phyloP scores from a whole-genome alignment of 2,329 filamentous ascomycete genomes.

The Fusarium anthophilum region DNA sequence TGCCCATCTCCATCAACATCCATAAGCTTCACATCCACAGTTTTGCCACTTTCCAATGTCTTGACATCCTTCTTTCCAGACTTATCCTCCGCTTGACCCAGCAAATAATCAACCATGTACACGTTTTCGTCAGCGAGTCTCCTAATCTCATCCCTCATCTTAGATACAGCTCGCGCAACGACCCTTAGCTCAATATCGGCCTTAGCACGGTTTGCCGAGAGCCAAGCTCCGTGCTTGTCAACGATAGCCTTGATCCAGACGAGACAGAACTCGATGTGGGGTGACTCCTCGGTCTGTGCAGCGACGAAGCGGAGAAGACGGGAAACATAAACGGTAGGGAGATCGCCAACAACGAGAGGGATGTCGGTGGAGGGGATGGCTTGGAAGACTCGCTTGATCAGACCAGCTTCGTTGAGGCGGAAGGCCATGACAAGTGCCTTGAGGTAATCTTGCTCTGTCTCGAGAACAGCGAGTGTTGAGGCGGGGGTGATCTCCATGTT shows the following conservation, averaged over 20 bases:
- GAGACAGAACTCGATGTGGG: slow-evolving; percentile 94
- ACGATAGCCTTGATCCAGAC: slow-evolving; percentile 89
- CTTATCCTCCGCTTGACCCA: slow-evolving; percentile 58
- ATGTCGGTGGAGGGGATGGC: slow-evolving; percentile 80
- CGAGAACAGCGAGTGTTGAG: slow-evolving; percentile 76
- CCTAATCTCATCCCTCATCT: slow-evolving; percentile 84
- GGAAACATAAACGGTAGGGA: slow-evolving; percentile 87
- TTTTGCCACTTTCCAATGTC: slow-evolving; percentile 28
- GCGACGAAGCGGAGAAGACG: slow-evolving; percentile 88
- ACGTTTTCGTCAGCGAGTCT: slow-evolving; percentile 86
- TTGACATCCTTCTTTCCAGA: slow-evolving; percentile 38
- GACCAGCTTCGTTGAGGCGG: slow-evolving; percentile 84
- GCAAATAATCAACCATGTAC: slow-evolving; percentile 87
- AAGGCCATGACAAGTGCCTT: slow-evolving; percentile 98
- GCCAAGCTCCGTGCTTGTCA: slow-evolving; percentile 83
- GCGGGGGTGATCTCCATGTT: slow-evolving; percentile 93
- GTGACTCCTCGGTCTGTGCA: slow-evolving; percentile 85
- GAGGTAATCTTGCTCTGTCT: slow-evolving; percentile 79
- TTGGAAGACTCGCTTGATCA: slow-evolving; percentile 89
- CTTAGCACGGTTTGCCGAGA: slow-evolving; percentile 81
- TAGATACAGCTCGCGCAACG: slow-evolving; percentile 80
- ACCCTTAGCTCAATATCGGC: slow-evolving; percentile 86
- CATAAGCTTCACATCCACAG: slow-evolving; percentile 45
- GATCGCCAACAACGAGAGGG: slow-evolving; percentile 76
- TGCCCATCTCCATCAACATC: slow-evolving; percentile 46